Conservation (phyloP, 495 filamentous ascomycete genomes). For the Trichocladium uniseriatum region DNA sequence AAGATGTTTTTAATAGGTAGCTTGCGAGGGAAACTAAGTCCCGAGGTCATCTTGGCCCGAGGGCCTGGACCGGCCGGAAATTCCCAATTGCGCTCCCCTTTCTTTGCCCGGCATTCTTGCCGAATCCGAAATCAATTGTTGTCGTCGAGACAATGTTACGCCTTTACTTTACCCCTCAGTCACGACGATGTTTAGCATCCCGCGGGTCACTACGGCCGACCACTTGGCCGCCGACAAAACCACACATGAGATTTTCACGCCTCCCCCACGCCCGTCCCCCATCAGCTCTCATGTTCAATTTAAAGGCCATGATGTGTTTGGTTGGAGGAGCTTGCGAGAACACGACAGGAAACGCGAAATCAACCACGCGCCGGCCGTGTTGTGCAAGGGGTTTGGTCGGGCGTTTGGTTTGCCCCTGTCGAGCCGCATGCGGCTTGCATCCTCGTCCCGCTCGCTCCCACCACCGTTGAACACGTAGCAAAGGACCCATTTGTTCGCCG, state of each 20-base stretch:
- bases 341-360: too few relatives aligned
- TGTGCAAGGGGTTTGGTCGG: conserved; percentile 10
- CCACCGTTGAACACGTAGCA: conserved; percentile 18
- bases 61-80: conserved; percentile 2
- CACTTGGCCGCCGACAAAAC: too few relatives aligned
- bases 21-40: too few relatives aligned
- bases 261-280: too few relatives aligned
- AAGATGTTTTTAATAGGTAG: too few relatives aligned
- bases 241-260: too few relatives aligned
- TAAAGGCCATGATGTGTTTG: neutral
- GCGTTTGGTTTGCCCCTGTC: conserved; percentile 20
- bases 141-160: conserved; percentile 2
- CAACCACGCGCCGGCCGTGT: too few relatives aligned
- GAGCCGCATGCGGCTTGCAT: conserved; percentile 9
- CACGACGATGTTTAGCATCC: neutral
- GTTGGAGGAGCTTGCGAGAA: neutral
- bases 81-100: neutral
- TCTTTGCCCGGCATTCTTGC: neutral
- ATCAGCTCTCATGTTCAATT: neutral
- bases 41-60: too few relatives aligned
- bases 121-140: neutral
- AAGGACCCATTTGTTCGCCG: conserved; percentile 3
- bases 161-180: neutral
- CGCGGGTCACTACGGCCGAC: too few relatives aligned
- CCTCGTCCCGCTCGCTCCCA: conserved; percentile 6